Base-by-base conservation (phyloP, 2,329 filamentous ascomycete genomes). In the Curvularia sp. region DNA sequence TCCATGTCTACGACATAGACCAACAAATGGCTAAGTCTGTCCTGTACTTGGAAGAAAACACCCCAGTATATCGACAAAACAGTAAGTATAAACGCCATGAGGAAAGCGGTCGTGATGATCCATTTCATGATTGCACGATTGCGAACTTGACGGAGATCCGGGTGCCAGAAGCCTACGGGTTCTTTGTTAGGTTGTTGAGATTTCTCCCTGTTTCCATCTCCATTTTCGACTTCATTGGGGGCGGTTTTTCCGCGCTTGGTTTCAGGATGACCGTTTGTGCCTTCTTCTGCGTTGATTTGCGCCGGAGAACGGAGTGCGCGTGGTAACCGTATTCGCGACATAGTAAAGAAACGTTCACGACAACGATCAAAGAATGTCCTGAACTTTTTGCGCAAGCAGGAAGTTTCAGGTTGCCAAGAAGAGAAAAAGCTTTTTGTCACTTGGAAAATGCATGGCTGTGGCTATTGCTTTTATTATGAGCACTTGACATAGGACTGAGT, bases 1-100 rank as follows among this genome's bases (percentile, higher is more conserved):
- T 90, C 87, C 62, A 89, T 88, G 69, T 89, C 85, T 27, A 89
- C 86, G 1, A 89, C 82, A 59, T 84, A 82, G 8, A 89, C 79
- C 3, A 78, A 2, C 74, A 76, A 18, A 83, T 74, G 51, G 84
- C 86, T 43, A 77, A 72, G 39, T 23, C 71, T 62, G 5, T 66
- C 64, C 10, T 86, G 78, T 0, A 83, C 79, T 13, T 79, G 67
- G 66, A 79, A 85, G 19, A 89, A 81, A 0, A 83, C 82, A 0
- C 77, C 86, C 86, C 86, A 89, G 74, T 86, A 89, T 2, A 89
- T 73, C 0, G 84, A 87, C 0, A 89, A 70, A 3, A 87, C 79
- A 10, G 64, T 76, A 5, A 88, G 72, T 46, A 88, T 83, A 65
- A 87, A 87, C 3, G 78, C 64, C 69, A 83, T 83, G 5, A 89